These are phyloP conservation scores for Cydonia oblonga DNA, from an alignment of 331 rosid genomes.

Conservation along the genomic window DNA sequence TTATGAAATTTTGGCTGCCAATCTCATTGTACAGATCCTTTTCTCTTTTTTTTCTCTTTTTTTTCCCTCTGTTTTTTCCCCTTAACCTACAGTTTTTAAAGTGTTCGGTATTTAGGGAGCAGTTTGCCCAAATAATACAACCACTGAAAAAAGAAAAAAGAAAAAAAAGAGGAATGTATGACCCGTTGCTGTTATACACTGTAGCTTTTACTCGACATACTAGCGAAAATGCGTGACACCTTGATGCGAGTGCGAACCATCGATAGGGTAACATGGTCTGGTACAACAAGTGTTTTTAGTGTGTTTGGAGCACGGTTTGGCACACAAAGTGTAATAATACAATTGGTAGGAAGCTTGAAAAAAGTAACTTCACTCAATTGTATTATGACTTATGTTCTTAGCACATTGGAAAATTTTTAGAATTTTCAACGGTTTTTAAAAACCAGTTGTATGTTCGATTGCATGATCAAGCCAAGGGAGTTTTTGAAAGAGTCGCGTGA, in stretches of 20 bases:
- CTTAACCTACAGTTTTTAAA: constrained; percentile 22
- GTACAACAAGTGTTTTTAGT: too few relatives aligned
- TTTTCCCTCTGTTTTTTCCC: constrained; percentile 8
- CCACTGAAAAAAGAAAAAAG: not conserved
- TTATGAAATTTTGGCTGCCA: constrained; percentile 50
- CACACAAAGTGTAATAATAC: too few relatives aligned
- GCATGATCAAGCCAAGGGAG: not conserved
- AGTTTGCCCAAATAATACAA: constrained; percentile 50
- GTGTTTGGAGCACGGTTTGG: too few relatives aligned
- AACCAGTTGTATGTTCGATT: not conserved
- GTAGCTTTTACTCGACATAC: not conserved
- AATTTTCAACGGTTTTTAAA: too few relatives aligned
- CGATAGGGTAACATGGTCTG: too few relatives aligned
- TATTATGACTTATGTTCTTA: too few relatives aligned
- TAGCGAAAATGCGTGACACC: not conserved
- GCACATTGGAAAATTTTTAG: too few relatives aligned
- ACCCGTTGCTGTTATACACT: not conserved
- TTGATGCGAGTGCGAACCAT: not conserved
- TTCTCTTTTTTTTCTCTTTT: not conserved
- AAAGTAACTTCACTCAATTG: too few relatives aligned
- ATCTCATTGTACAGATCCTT: constrained; percentile 59
- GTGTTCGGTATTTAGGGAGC: constrained; percentile 46
- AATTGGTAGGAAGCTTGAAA: too few relatives aligned
- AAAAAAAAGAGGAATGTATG: not conserved
- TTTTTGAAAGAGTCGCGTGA: not conserved